Base-by-base conservation (phyloP, 768 basidiomycete species). In the Favolaschia claudopus region DNA sequence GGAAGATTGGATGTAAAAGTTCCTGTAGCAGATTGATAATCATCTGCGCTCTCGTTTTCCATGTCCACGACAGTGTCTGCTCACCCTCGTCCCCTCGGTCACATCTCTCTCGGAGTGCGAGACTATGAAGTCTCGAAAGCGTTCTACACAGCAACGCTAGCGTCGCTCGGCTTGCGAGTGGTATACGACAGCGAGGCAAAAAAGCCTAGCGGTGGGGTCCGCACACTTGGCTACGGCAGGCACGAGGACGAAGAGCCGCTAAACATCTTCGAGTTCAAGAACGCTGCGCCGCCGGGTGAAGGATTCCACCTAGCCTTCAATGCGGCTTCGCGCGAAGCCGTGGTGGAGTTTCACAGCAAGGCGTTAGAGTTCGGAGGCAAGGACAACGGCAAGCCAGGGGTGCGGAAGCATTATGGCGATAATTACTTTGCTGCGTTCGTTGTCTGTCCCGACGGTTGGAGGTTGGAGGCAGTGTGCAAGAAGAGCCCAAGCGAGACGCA, bases 21-120 rank as follows among this genome's bases (percentile, higher is more conserved):
- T n/a, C n/a, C n/a, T n/a, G n/a, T n/a, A n/a, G n/a, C n/a, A n/a
- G n/a, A n/a, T n/a, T n/a, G n/a, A n/a, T n/a, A n/a, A n/a, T n/a
- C n/a, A 12, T 31, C 33, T 5, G 33, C 47, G 43, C 24, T 48
- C n/a, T 6, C 13, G 42, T 28, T n/a, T 44, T 32, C 17, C 15
- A 46, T 46, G 45, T 46, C 46, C 25, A 20, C n/a, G n/a, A n/a
- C n/a, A n/a, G n/a, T n/a, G n/a, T n/a, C n/a, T n/a, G n/a, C n/a
- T n/a, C n/a, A n/a, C n/a, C n/a, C 9, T 15, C 45, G 29, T 29
- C 49, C 48, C 2, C 25, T 51, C 28, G 49, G 49, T 14, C 49
- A 51, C 37, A 31, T 51, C n/a, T 51, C 49, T 29, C 49, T 51
- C 49, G 49, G 49, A 27, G 49, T 51, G 20, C 37, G 49, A 19